Evolutionary conservation across 2,329 filamentous ascomycete species (phyloP), one percentile per base, ranked within the genome.

Genomic region (Apiospora hydei): DNA sequence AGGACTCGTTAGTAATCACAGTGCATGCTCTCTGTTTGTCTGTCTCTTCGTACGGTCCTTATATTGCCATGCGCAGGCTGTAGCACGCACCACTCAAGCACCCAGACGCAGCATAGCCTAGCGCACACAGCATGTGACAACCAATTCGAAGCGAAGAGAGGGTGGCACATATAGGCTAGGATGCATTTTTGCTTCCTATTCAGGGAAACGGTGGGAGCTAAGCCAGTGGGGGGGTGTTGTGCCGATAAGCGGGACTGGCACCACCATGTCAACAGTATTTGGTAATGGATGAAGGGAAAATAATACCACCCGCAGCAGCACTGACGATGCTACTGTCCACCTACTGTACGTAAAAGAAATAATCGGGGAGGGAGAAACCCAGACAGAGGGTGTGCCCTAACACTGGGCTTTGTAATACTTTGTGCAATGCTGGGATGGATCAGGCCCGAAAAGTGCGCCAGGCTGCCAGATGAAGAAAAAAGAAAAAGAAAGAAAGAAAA

Each of bases 191-290:
- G 18, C 57, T 64, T 64, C 57, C 57, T 41, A 64, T n/a, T 41
- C 34, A 41, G 57, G 57, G 57, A 41, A 64, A 41, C 57, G 57
- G 57, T 64, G 57, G 57, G 34, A 64, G 57, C 34, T 64, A 64
- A 64, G 57, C 8, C 57, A 34, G 57, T 64, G 57, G 57, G 57
- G 57, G 57, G 18, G 26, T n/a, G 18, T 64, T 21, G 57, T 41
- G 34, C 57, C 57, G 34, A 41, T 30, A 41, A 64, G 57, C 57
- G 57, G 8, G 57, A 41, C 30, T n/a, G 34, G 18, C 57, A 64
- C n/a, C 57, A 64, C 34, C 18, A n/a, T 64, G 34, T 41, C 30
- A 16, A 64, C 34, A 64, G 34, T n/a, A 7, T 64, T 64, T 64
- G 34, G 57, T 38, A 24, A 64, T 41, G 57, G 14, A 7, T 5